phyloP scores from a whole-genome alignment of 1,284 basidiomycete genomes.

The Meira miltonrushii region DNA sequence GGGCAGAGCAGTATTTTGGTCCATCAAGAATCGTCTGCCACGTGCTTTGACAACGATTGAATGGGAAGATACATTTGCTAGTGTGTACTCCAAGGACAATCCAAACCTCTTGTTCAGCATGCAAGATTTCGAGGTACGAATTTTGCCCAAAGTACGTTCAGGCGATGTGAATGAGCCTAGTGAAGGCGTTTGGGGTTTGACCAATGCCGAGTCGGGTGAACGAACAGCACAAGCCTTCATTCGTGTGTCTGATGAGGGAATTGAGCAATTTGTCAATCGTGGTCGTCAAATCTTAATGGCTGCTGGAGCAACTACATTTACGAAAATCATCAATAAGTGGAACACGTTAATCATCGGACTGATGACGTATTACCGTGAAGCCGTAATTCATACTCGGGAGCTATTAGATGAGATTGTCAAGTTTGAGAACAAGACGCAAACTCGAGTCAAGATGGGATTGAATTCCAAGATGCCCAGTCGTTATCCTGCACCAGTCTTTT shows the following conservation, averaged over 20 bases:
- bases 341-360: conserved; percentile 67
- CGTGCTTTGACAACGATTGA: conserved; percentile 96
- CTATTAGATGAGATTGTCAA: conserved; percentile 57
- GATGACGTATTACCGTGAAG: conserved; percentile 98
- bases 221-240: conserved; percentile 95
- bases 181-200: conserved; percentile 96
- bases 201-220: conserved; percentile 89
- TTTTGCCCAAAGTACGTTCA: conserved; percentile 88
- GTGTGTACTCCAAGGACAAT: conserved; percentile 92
- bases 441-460: conserved; percentile 95
- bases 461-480: conserved; percentile 99
- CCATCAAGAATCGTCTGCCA: conserved; percentile 94
- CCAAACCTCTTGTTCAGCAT: conserved; percentile 97
- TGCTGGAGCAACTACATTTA: conserved; percentile 96
- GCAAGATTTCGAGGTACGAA: conserved; percentile 95
- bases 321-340: conserved; percentile 99
- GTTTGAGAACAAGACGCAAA: conserved; percentile 62
- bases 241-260: conserved; percentile 90
- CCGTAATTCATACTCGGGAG: conserved; percentile 96
- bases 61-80: conserved; percentile 61
- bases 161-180: conserved; percentile 94
- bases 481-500: conserved; percentile 72
- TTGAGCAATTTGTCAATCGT: conserved; percentile 55
- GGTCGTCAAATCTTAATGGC: conserved; percentile 97
- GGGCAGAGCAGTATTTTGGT: conserved; percentile 97